These are phyloP conservation scores for Epithemia pelagica DNA, from an alignment of 108 stramenopile species.

Conservation along the genomic window DNA sequence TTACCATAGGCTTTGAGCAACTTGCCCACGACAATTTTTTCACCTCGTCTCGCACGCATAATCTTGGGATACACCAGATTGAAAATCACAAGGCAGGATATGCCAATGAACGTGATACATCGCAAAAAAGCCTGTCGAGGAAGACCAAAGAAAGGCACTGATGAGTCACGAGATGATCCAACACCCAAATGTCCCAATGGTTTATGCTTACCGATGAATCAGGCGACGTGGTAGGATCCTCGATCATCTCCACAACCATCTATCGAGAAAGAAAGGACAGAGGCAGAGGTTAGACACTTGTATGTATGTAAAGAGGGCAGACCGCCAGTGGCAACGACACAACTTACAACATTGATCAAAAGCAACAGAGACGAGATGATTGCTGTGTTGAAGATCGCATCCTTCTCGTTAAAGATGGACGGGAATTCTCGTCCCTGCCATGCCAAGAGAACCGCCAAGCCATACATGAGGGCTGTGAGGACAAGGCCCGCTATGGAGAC, in stretches of 20 bases:
- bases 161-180: no score
- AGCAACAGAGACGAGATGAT: background rate
- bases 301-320: background rate
- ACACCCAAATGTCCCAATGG: no score
- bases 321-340: background rate
- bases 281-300: background rate
- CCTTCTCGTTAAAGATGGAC: slow-evolving; percentile 25
- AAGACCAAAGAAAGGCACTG: slow-evolving; percentile 6
- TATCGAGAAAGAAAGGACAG: background rate
- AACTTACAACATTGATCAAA: background rate
- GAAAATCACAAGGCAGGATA: background rate
- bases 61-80: slow-evolving; percentile 4
- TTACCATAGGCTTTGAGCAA: background rate
- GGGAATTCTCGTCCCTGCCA: slow-evolving; percentile 22
- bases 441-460: slow-evolving; percentile 17
- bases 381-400: slow-evolving; percentile 16
- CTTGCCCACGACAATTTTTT: slow-evolving; percentile 1
- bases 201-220: background rate
- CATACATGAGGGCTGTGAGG: background rate
- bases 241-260: background rate
- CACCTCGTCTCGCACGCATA: background rate
- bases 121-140: background rate
- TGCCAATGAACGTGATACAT: background rate
- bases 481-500: background rate
- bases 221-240: background rate